phyloP scores from a whole-genome alignment of 1,284 basidiomycete genomes.

The Irpex sp. region DNA sequence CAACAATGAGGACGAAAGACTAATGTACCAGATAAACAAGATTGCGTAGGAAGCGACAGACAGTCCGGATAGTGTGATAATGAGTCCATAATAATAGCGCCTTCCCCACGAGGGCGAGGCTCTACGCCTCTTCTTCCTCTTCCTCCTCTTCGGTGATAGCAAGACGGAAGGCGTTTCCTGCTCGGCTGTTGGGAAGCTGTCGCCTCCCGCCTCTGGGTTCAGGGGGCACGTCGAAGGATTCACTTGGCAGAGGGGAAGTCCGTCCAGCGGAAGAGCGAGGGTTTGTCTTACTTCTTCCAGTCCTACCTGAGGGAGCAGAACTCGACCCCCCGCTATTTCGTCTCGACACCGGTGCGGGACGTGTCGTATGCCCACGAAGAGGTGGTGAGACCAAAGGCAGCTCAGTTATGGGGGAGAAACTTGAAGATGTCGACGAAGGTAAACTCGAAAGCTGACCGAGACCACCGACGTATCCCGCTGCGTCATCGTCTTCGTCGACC shows the following conservation, averaged over 20 bases:
- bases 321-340: constrained; percentile 23
- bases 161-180: constrained; percentile 60
- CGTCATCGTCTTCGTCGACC: constrained; percentile 81
- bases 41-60: neutral
- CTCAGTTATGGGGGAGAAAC: constrained; percentile 18
- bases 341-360: constrained; percentile 16
- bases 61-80: neutral
- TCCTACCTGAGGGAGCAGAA: neutral
- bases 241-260: constrained; percentile 51
- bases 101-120: too few relatives aligned
- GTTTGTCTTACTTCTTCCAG: constrained; percentile 29
- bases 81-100: neutral
- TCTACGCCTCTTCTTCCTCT: constrained; percentile 55
- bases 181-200: constrained; percentile 62
- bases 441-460: constrained; percentile 60
- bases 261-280: constrained; percentile 57
- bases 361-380: constrained; percentile 15
- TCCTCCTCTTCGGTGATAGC: constrained; percentile 77
- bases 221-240: constrained; percentile 40
- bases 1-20: neutral
- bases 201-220: constrained; percentile 44
- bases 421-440: constrained; percentile 26
- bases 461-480: constrained; percentile 71
- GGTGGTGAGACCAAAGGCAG: constrained; percentile 20
- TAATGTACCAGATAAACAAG: neutral